These are phyloP conservation scores for Panicum virgatum DNA, from an alignment of 202 grass and related monocot species.

Conservation along the genomic window DNA sequence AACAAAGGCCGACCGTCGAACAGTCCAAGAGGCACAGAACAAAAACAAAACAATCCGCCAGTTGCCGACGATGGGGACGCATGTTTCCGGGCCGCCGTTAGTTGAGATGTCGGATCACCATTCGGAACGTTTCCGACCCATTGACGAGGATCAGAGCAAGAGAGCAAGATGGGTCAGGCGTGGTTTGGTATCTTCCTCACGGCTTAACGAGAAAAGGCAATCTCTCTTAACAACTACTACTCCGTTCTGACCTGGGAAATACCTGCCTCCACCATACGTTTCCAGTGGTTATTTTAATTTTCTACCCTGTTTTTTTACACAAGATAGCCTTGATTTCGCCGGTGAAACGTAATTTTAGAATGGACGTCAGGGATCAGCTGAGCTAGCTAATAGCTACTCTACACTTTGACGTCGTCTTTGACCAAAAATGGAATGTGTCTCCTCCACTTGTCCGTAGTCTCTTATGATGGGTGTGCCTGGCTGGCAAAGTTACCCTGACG, in stretches of 20 bases:
- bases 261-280: neutral
- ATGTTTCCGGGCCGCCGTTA: neutral
- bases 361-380: neutral
- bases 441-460: neutral
- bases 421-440: neutral
- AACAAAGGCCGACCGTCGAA: too few species aligned
- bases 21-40: too few species aligned
- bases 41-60: neutral
- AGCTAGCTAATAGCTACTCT: neutral
- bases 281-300: neutral
- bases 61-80: neutral
- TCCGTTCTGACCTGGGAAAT: neutral
- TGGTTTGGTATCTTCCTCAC: neutral
- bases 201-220: neutral
- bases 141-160: neutral
- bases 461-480: neutral
- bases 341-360: conserved; percentile 29
- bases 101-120: neutral
- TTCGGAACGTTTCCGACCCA: neutral
- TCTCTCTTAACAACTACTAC: neutral
- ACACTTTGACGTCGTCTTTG: neutral
- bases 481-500: neutral
- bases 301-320: neutral
- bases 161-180: neutral
- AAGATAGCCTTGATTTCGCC: neutral